Evolutionary conservation across 768 basidiomycete genomes (phyloP).

Genomic region (Naganishia kalamii): DNA sequence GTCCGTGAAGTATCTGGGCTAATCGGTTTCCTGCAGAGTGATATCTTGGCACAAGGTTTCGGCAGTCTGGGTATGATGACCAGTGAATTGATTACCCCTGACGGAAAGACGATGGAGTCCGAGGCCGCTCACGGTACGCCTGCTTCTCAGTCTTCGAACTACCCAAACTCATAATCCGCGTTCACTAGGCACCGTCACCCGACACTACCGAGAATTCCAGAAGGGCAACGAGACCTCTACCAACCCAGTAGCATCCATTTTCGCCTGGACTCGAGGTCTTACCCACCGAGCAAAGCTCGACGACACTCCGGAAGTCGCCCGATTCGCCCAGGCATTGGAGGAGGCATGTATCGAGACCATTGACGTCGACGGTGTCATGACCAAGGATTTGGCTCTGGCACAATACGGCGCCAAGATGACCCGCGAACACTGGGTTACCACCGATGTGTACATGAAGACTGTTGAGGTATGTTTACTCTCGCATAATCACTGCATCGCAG

Average conservation of each 20-base stretch:
- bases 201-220: constrained; percentile 95
- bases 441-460: constrained; percentile 85
- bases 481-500: neutral
- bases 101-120: constrained; percentile 83
- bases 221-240: constrained; percentile 97
- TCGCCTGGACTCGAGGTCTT: constrained; percentile 95
- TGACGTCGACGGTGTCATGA: constrained; percentile 85
- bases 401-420: constrained; percentile 86
- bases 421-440: constrained; percentile 94
- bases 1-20: neutral
- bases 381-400: constrained; percentile 89
- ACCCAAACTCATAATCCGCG: neutral
- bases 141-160: constrained; percentile 9
- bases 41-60: constrained; percentile 96
- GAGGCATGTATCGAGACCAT: constrained; percentile 83
- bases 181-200: constrained; percentile 70
- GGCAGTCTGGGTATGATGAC: constrained; percentile 98
- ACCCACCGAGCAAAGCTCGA: constrained; percentile 90
- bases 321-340: constrained; percentile 76
- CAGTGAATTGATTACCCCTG: constrained; percentile 86
- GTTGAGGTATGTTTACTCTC: constrained; percentile 56
- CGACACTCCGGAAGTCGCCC: constrained; percentile 62
- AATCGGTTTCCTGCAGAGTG: constrained; percentile 56
- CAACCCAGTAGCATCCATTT: constrained; percentile 97
- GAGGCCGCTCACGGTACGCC: constrained; percentile 85